These are phyloP conservation scores for Liquidambar formosana DNA, from an alignment of 164 flowering plant genomes.

Conservation along the genomic window DNA sequence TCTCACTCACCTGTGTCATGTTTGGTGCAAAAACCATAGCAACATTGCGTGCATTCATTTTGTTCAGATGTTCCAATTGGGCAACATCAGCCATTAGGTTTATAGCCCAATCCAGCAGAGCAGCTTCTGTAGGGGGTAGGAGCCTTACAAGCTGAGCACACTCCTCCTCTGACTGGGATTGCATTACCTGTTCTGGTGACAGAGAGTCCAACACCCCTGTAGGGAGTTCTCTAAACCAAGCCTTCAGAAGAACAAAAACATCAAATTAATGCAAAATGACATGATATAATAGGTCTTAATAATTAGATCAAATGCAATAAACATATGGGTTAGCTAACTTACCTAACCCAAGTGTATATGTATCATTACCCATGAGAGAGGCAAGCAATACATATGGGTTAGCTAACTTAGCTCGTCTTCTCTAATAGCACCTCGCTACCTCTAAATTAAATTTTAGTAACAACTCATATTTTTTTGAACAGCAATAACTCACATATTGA, in stretches of 20 bases:
- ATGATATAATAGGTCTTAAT: too few relatives aligned
- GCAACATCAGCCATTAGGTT: constrained; percentile 58
- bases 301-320: background rate
- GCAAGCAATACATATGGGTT: too few relatives aligned
- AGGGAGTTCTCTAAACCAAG: constrained; percentile 61
- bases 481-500: too few relatives aligned
- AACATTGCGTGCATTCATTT: constrained; percentile 56
- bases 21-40: constrained; percentile 63
- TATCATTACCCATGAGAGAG: too few relatives aligned
- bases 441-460: too few relatives aligned
- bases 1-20: constrained; percentile 49
- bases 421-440: too few relatives aligned
- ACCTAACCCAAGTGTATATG: too few relatives aligned
- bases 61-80: constrained; percentile 44
- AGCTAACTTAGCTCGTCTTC: too few relatives aligned
- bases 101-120: constrained; percentile 52
- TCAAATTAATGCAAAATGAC: background rate
- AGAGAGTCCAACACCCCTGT: constrained; percentile 47
- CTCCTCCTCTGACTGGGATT: constrained; percentile 46
- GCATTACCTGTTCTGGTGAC: constrained; percentile 46
- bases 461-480: too few relatives aligned
- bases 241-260: constrained; percentile 21
- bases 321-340: too few relatives aligned
- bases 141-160: constrained; percentile 38
- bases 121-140: constrained; percentile 47